Percentiles rank a stretch among this genome's conserved stretches.
Evolutionary conservation across 2,329 filamentous ascomycete genomes (phyloP).

Genomic region (Fusarium sp.): DNA sequence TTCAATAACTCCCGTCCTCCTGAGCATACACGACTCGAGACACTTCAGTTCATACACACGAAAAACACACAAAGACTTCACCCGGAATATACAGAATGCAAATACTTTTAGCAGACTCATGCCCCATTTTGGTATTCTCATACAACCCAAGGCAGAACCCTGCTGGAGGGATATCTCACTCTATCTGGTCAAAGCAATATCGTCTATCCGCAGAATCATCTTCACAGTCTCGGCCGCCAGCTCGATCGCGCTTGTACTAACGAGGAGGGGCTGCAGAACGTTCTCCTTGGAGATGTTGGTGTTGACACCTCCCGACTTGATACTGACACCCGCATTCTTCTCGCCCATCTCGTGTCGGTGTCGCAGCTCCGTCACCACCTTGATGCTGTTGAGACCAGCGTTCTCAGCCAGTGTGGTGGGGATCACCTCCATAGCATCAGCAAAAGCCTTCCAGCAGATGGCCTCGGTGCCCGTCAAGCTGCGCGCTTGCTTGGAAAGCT

Average conservation of each 20-base stretch:
- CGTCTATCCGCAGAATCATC: slow-evolving; percentile 78
- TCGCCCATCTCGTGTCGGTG: slow-evolving; percentile 95
- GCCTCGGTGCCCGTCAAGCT: slow-evolving; percentile 89
- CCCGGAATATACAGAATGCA: slow-evolving; percentile 20
- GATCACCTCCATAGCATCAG: slow-evolving; percentile 95
- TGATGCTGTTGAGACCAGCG: slow-evolving; percentile 96
- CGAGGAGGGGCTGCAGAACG: slow-evolving; percentile 91
- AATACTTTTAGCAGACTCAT: slow-evolving; percentile 40
- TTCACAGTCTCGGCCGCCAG: slow-evolving; percentile 98
- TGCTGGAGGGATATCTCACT: slow-evolving; percentile 44
- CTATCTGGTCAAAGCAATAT: slow-evolving; percentile 70
- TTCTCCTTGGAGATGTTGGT: slow-evolving; percentile 97
- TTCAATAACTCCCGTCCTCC: background rate
- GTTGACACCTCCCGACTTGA: slow-evolving; percentile 97
- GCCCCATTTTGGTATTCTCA: slow-evolving; percentile 49
- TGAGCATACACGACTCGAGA: background rate
- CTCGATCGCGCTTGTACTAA: slow-evolving; percentile 97
- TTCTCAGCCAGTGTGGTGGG: slow-evolving; percentile 98
- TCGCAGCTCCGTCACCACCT: slow-evolving; percentile 94
- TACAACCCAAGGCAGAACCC: slow-evolving; percentile 46
- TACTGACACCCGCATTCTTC: slow-evolving; percentile 95
- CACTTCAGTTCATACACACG: too few relatives aligned
- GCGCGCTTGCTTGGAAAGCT: slow-evolving; percentile 81
- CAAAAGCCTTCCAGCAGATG: slow-evolving; percentile 99
- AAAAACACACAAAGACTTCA: background rate